Percentiles rank a stretch among this genome's conserved stretches.
Evolutionary conservation across 2,329 filamentous ascomycete genomes (phyloP).

Genomic region (Laburnicola sp.): DNA sequence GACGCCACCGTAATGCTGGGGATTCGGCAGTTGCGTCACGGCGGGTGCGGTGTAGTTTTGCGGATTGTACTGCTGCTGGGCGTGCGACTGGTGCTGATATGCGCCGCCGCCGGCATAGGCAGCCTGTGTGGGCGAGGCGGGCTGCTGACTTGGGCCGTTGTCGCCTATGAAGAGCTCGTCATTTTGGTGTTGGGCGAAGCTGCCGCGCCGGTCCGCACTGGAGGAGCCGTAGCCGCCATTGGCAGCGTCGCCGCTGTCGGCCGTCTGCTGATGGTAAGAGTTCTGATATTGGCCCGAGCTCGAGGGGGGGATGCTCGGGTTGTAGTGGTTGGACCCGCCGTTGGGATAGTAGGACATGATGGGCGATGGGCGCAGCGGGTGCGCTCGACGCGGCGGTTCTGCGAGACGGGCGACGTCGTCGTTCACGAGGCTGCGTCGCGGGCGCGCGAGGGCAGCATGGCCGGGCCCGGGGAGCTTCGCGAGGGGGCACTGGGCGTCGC

Average conservation of each 20-base stretch:
- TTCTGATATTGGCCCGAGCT: conserved; percentile 42
- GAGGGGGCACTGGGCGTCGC: background rate
- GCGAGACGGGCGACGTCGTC: conserved; percentile 31
- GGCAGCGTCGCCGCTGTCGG: conserved; percentile 74
- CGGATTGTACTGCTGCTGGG: conserved; percentile 61
- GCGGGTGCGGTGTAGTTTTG: conserved; percentile 59
- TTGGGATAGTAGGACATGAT: conserved; percentile 62
- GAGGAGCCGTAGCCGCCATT: conserved; percentile 51
- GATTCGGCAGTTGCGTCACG: conserved; percentile 57
- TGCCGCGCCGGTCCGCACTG: conserved; percentile 42
- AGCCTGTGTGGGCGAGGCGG: conserved; percentile 32
- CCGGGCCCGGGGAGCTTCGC: conserved; percentile 32
- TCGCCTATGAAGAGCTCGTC: conserved; percentile 67
- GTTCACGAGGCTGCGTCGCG: conserved; percentile 43
- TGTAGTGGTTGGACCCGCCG: conserved; percentile 58
- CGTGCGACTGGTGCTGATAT: conserved; percentile 43
- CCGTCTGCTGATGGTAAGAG: conserved; percentile 52
- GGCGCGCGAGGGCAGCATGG: conserved; percentile 38
- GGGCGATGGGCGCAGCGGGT: conserved; percentile 16
- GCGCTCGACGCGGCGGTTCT: conserved; percentile 12
- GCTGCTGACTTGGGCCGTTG: conserved; percentile 29
- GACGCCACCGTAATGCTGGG: conserved; percentile 60
- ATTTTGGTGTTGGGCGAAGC: conserved; percentile 38
- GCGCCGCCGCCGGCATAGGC: conserved; percentile 32
- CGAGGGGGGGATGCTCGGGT: conserved; percentile 47